Evolutionary conservation across 2,329 filamentous ascomycete species (phyloP), one percentile per base, ranked within the genome.

Genomic region (Lecanicillium sp.): DNA sequence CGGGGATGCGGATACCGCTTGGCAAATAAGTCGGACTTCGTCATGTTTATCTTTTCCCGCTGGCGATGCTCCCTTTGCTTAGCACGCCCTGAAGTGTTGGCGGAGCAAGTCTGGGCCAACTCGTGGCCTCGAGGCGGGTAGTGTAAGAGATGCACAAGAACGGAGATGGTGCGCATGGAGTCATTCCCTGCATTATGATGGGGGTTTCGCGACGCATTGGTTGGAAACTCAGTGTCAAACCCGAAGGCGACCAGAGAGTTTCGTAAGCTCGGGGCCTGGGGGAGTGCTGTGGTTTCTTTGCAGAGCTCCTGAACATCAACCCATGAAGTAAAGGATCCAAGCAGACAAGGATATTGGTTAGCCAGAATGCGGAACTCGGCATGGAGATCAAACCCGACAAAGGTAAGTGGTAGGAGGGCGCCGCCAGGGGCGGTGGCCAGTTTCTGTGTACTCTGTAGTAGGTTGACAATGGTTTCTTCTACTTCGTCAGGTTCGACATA

Each of bases 301-400:
- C 14, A 20, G 13, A 40, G 38, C n/a, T 32, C 38, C 28, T 36
- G 38, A 3, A 36, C 28, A 28, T 40, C 38, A 7, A 40, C 27
- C 38, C 38, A 40, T 10, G 38, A 36, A 14, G 33, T 32, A n/a
- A 32, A 40, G 29, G 32, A 28, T 17, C 17, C 11, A 14, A 40
- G 37, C 9, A 40, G 25, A n/a, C 37, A 31, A 20, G 27, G 28
- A 19, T 40, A 40, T 11, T 31, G 17, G 22, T 33, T 22, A 14
- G 37, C 29, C 9, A 40, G 15, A 14, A 35, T 40, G n/a, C 22
- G 25, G 30, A 40, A 35, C 27, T 40, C 37, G 10, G 33, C 25
- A 17, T 22, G 14, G 17, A 40, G 37, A 33, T 31, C 38, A 28
- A 40, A 40, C 9, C 33, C 33, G n/a, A 40, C 38, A 10, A 40